phyloP scores from a whole-genome alignment of 495 filamentous ascomycete genomes.

The Penicillium egyptiacum region DNA sequence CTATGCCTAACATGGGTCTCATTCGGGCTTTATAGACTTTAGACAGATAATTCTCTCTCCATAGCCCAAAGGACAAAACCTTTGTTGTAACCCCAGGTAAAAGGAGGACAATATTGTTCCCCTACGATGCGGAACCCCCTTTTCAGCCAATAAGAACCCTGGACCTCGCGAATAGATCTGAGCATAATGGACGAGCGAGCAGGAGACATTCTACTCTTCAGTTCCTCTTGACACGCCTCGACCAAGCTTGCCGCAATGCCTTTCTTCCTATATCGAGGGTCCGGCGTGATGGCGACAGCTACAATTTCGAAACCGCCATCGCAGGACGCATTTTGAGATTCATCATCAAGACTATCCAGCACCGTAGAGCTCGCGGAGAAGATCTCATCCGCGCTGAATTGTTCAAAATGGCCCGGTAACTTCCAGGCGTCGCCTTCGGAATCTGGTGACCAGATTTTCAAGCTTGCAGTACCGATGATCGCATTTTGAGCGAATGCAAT shows the following conservation, averaged over 20 bases:
- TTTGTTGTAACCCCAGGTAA: not conserved
- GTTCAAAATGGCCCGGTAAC: not conserved
- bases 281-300: not conserved
- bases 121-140: not conserved
- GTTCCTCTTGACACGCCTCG: not conserved
- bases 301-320: not conserved
- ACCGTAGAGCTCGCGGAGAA: not conserved
- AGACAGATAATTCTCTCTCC: not conserved
- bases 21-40: conserved; percentile 2
- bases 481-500: not conserved
- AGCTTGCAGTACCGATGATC: conserved; percentile 2
- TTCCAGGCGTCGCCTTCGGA: not conserved
- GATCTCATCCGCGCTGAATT: not conserved
- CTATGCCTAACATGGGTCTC: not conserved
- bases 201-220: not conserved
- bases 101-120: not conserved
- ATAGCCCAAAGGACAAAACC: not conserved
- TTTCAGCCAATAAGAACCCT: conserved; percentile 1
- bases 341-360: not conserved
- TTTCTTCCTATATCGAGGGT: not conserved
- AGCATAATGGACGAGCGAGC: not conserved
- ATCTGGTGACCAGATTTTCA: not conserved
- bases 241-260: not conserved
- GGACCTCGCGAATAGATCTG: not conserved
- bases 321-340: not conserved